Base-by-base conservation (phyloP, 495 filamentous ascomycete genomes). In the Penicillium samsonianum region DNA sequence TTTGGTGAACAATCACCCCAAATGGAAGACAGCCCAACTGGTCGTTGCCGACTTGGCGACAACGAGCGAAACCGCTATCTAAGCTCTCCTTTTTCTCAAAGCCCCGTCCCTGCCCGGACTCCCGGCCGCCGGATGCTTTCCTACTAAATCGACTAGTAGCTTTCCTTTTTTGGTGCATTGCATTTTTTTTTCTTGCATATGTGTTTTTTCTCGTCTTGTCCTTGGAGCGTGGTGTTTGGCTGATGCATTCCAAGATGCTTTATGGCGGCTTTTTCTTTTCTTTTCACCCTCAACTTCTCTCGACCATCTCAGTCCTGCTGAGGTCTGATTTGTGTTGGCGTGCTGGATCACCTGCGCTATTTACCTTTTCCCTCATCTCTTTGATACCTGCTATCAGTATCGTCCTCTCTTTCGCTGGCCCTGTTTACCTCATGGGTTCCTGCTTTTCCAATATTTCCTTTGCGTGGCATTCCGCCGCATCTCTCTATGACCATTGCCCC, bases 1-100 rank as follows among this genome's bases (percentile, higher is more conserved):
- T 97, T 96, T 75, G 86, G 85, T 28, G 82, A 95, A 63, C 82
- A 87, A 46, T 79, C 75, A 14, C 76, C 79, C 31, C 78, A 83
- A 42, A 82, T 90, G 67, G 86, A 96, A 49, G 90, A 92, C 62
- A 93, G 90, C 58, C 90, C 91, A 9, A 93, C 88, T 3, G 87
- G 82, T 16, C 79, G 85, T 1, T 79, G 78, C 57, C 81, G 87
- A 7, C 70, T 75, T 55, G 49, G 49, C 17, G 73, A 65, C 54
- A 58, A 67, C 50, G 66, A 73, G 51, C 65, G 67, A 45, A 65
- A 53, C 52, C 57, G 71, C 53, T 61, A 74, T 37, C 58, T 76
- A 53, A 75, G 80, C 22, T 79, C 83, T 4, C 77, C 82, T 65
- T 80, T 82, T 75, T 64, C 78, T 63, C 57, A 80, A 68, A 70